Base-by-base conservation (phyloP, 208 protist genomes). In the Lotmaria passim region DNA sequence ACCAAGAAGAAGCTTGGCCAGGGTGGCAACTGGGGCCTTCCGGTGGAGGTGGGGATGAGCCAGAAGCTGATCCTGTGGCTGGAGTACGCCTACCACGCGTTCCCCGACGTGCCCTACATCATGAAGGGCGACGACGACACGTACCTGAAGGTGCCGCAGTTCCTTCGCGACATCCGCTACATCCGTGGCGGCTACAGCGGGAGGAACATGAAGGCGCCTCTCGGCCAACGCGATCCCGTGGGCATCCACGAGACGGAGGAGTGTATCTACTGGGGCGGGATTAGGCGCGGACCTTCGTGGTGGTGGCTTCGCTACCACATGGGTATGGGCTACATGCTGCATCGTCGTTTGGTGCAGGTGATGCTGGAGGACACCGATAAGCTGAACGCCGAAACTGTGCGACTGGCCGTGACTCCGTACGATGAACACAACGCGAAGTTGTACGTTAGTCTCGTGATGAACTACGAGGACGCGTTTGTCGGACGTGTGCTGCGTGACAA, bases 391-490 rank as follows among this genome's bases (percentile, higher is more conserved):
- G 12, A 31, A 5, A 7, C 14, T 6, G 38, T 61, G 1, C 21
- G 33, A 10, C 38, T 61, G 5, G 31, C 38, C 10, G 39, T 41
- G 24, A 38, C 5, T 15, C 38, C 56, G 2, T 61, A 26, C 21
- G 21, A 26, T 4, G n/a, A 7, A 8, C 23, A 8, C 19, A 30
- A 31, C 4, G 2, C 2, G 14, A 30, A 17, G 36, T 6, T 12
- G 7, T 61, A 61, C 23, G 38, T 31, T 5, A 12, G 4, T 4
- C 34, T 17, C n/a, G 4, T 61, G 21, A 41, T 48, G 28, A 24
- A 61, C 56, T 21, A 24, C 12, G 56, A 61, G 56, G 56, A 61
- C 15, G 56, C 56, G 14, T 61, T 48, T 41, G 56, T 61, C 1
- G 56, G 56, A 15, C 56, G 56, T 11, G 23, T 61, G 38, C 2